Percentiles rank a stretch among this genome's conserved stretches.
These are phyloP conservation scores for Colletotrichum sp. DNA, from an alignment of 2,329 filamentous ascomycete genomes.

Conservation along the genomic window DNA sequence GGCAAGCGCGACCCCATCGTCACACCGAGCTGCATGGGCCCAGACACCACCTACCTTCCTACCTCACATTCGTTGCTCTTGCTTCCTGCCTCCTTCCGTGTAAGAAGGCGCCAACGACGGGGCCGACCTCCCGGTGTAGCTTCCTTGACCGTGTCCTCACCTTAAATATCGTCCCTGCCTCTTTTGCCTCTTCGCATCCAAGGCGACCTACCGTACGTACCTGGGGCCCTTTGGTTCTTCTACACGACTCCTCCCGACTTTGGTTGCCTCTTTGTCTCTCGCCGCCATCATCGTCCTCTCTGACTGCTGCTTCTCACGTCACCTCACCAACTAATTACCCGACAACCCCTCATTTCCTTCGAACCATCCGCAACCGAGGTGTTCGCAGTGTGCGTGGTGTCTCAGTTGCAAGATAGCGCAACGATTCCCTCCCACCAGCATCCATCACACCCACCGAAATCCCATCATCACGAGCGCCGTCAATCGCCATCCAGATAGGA, in stretches of 20 bases:
- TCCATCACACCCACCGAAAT: slow-evolving; percentile 6
- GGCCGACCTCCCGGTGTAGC: not conserved
- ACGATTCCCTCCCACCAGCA: not conserved
- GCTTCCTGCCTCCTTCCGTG: not conserved
- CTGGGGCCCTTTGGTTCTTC: not conserved
- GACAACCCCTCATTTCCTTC: not conserved
- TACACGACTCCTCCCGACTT: not conserved
- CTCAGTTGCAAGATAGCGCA: not conserved
- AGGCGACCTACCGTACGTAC: not conserved
- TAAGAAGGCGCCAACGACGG: not conserved
- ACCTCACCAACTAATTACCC: not conserved
- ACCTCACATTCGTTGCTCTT: not conserved
- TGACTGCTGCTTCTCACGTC: not conserved
- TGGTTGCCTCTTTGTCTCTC: not conserved
- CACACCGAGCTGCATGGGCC: not conserved
- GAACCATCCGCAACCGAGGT: slow-evolving; percentile 10
- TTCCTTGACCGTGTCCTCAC: not conserved
- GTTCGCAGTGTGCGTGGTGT: slow-evolving; percentile 2
- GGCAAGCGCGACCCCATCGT: not conserved
- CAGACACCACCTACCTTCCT: not conserved
- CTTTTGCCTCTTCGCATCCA: not conserved
- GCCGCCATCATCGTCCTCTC: not conserved
- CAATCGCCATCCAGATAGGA: slow-evolving; percentile 20
- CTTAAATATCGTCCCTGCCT: not conserved
- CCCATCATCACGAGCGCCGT: slow-evolving; percentile 20